Percentiles rank a stretch among this genome's conserved stretches.
Evolutionary conservation across 1,284 basidiomycete species (phyloP).

Genomic region (Rhodotorula sp.): DNA sequence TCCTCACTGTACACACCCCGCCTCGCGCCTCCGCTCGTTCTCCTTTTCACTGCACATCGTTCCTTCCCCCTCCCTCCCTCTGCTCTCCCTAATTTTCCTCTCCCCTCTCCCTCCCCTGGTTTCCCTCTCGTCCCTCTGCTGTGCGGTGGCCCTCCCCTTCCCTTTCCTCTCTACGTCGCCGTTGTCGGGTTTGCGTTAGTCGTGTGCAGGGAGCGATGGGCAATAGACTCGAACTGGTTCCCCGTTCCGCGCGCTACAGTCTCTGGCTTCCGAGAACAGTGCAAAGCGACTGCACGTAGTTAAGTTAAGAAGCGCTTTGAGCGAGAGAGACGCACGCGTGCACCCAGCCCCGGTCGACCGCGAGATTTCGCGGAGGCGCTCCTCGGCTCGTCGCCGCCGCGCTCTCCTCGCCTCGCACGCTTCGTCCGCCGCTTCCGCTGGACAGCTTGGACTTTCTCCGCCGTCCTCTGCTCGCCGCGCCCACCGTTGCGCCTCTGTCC

Average conservation of each 20-base stretch:
- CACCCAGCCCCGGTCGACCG: neutral
- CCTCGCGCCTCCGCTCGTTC: neutral
- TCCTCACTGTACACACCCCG: neutral
- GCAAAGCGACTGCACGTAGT: neutral
- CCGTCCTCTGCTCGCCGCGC: neutral
- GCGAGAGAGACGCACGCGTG: neutral
- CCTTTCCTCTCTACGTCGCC: neutral
- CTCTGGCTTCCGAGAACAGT: neutral
- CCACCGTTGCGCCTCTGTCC: neutral
- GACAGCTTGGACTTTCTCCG: neutral
- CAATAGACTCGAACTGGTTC: neutral
- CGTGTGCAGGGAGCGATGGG: neutral
- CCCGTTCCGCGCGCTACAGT: neutral
- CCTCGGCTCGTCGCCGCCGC: neutral
- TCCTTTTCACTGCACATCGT: neutral
- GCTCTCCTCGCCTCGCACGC: neutral
- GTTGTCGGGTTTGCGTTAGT: neutral
- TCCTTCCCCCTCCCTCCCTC: no score
- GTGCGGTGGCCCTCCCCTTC: neutral
- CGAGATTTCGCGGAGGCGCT: neutral
- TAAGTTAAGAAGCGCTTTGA: no score
- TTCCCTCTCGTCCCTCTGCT: neutral
- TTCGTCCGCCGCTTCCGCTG: neutral
- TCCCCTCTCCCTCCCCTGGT: neutral
- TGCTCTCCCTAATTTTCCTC: neutral